Percentiles rank a stretch among this genome's conserved stretches.
Evolutionary conservation across 805 yeast species (phyloP).

Genomic region (Teunomyces stri): DNA sequence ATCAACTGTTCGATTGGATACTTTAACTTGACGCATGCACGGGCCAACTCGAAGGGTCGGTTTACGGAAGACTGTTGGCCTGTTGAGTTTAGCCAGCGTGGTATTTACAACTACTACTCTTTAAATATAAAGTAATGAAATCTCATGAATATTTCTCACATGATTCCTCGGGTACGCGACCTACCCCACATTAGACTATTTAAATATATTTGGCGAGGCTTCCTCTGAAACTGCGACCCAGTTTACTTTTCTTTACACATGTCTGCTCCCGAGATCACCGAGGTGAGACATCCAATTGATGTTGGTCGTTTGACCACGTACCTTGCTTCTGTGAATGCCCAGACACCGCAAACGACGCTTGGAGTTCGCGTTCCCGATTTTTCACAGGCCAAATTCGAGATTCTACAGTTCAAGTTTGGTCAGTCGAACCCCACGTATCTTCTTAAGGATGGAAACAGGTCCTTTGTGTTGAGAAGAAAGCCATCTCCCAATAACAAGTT

Average conservation of each 20-base stretch:
- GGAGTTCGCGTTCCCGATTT: conserved; percentile 23
- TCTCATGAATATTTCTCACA: conserved; percentile 2
- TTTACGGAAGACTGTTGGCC: conserved; percentile 47
- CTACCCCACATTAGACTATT: conserved; percentile 4
- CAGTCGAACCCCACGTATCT: conserved; percentile 65
- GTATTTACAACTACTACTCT: conserved; percentile 58
- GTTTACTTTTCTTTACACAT: conserved; percentile 1
- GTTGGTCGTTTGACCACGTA: conserved; percentile 20
- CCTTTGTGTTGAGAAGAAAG: conserved; percentile 54
- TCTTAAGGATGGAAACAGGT: conserved; percentile 34
- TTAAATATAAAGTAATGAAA: conserved; percentile 40
- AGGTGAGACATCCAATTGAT: conserved; percentile 35
- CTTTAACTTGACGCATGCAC: conserved; percentile 36
- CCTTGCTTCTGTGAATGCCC: conserved; percentile 11
- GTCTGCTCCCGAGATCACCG: conserved; percentile 24
- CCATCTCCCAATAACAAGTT: conserved; percentile 51
- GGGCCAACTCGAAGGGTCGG: conserved; percentile 29
- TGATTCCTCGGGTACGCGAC: conserved; percentile 2
- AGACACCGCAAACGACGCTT: conserved; percentile 13
- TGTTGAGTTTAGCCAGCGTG: conserved; percentile 49
- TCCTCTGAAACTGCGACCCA: no score
- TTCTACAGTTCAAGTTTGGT: conserved; percentile 58
- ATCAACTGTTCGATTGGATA: conserved; percentile 56
- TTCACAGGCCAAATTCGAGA: conserved; percentile 17
- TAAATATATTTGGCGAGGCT: neutral